Evolutionary conservation across 2,329 filamentous ascomycete species (phyloP).

Genomic region (Aspergillus hiratsukae): DNA sequence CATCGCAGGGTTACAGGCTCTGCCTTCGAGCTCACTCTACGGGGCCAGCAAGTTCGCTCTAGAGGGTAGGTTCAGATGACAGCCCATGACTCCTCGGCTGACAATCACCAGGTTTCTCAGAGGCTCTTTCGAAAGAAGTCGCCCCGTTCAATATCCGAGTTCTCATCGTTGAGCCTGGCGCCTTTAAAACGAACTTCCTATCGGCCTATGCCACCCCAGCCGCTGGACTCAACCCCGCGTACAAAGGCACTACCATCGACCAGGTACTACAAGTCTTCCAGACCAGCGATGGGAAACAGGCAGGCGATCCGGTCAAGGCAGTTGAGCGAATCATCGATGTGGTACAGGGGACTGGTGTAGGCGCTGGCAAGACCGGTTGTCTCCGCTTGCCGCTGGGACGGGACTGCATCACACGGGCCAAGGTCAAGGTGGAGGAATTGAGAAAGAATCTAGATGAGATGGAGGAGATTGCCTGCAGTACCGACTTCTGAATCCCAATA

Average conservation of each 20-base stretch:
- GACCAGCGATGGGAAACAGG: slow-evolving; percentile 4
- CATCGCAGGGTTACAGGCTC: slow-evolving; percentile 43
- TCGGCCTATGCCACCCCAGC: slow-evolving; percentile 39
- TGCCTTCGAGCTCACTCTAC: slow-evolving; percentile 35
- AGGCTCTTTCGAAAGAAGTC: slow-evolving; percentile 36
- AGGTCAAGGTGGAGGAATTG: background rate
- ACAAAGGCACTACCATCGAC: slow-evolving; percentile 22
- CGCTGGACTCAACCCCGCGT: slow-evolving; percentile 25
- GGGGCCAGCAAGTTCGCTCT: slow-evolving; percentile 40
- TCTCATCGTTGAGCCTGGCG: slow-evolving; percentile 42
- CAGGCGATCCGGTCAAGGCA: slow-evolving; percentile 20
- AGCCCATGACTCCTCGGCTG: background rate
- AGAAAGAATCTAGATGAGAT: slow-evolving; percentile 11
- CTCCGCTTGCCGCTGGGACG: slow-evolving; percentile 35
- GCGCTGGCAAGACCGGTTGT: slow-evolving; percentile 30
- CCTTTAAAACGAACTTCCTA: slow-evolving; percentile 42
- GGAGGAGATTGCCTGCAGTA: background rate
- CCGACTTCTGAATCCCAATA: background rate
- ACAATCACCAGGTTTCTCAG: slow-evolving; percentile 22
- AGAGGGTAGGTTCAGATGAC: slow-evolving; percentile 22
- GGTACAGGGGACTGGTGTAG: slow-evolving; percentile 29
- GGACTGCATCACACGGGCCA: slow-evolving; percentile 25
- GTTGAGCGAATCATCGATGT: slow-evolving; percentile 37
- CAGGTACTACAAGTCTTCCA: slow-evolving; percentile 18
- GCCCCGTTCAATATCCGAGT: slow-evolving; percentile 33